Evolutionary conservation across 73 alveolate species (phyloP), one percentile per base, ranked within the genome.

Genomic region (Paramecium pentaurelia): DNA sequence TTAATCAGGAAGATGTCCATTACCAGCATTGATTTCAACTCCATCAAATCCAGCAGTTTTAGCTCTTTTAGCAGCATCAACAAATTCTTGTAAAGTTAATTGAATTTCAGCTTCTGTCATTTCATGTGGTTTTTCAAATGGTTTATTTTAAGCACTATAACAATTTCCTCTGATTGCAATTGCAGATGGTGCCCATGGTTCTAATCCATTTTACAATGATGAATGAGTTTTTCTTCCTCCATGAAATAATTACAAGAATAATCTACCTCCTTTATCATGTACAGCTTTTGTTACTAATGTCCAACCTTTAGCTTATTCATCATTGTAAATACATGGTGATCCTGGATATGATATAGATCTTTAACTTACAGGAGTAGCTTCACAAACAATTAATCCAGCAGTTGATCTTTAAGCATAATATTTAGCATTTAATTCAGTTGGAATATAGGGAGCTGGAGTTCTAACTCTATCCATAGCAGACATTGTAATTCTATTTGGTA

Each of bases 1-100:
- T 86, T 94, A 87, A 45, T 93, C 94, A 16, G 95, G 86, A 73
- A 96, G 49, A 60, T 92, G 95, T 27, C 96, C 97, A 89, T 96
- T 96, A 30, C 96, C 97, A 11, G 96, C 98, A 58, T 94, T 95
- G 8, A 97, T 47, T 95, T 97, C 97, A n/a, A 97, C 93, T 30
- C 99, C 99, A 97, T 97, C 99, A 71, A 95, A 96, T 38, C 99
- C 99, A 1, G 99, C 99, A 73, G 64, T 93, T 87, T 96, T 92
- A 1, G 97, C 99, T 38, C 96, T 91, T 45, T 86, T 75, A 11
- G 98, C 98, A 4, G 97, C 97, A 27, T 83, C 92, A 49, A 86
- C 93, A 89, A 92, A 97, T 60, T 94, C 95, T 30, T 95, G 44
- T 5, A 95, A 90, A 10, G 95, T 71, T 14, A 84, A 51, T 88